Evolutionary conservation across 179 eudicot species (phyloP).

Genomic region (Heliamphora pulchella): DNA sequence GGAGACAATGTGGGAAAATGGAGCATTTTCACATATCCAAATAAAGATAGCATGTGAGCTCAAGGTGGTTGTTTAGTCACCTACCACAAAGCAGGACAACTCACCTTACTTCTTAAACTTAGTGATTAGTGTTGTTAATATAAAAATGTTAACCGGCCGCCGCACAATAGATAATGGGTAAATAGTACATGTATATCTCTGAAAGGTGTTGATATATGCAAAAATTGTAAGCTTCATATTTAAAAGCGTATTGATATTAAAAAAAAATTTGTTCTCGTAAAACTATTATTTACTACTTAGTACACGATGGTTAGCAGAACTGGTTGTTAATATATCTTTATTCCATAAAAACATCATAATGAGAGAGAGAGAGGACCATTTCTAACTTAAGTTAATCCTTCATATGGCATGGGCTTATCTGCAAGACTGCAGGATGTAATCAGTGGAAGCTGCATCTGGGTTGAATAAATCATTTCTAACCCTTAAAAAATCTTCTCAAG

Average conservation of each 20-base stretch:
- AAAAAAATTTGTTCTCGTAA: no score
- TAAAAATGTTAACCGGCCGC: background rate
- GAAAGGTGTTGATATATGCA: no score
- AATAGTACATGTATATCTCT: no score
- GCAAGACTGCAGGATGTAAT: constrained; percentile 1
- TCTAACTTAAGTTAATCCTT: background rate
- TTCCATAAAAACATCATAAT: background rate
- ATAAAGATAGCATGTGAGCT: constrained; percentile 22
- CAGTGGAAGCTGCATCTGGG: background rate
- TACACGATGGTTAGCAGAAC: no score
- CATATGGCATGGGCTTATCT: background rate
- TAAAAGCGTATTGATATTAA: no score
- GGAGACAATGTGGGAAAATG: constrained; percentile 14
- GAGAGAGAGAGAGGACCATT: no score
- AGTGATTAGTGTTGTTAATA: background rate
- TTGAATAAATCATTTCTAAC: constrained; percentile 1
- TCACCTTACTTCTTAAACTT: constrained; percentile 15
- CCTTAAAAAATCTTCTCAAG: background rate
- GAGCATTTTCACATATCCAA: background rate
- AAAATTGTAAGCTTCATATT: no score
- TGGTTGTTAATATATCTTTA: background rate
- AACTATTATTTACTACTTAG: no score
- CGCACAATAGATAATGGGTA: no score
- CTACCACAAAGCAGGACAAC: constrained; percentile 31
- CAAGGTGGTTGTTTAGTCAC: constrained; percentile 37